Base-by-base conservation (phyloP, 495 filamentous ascomycete species). In the Neurospora africana region DNA sequence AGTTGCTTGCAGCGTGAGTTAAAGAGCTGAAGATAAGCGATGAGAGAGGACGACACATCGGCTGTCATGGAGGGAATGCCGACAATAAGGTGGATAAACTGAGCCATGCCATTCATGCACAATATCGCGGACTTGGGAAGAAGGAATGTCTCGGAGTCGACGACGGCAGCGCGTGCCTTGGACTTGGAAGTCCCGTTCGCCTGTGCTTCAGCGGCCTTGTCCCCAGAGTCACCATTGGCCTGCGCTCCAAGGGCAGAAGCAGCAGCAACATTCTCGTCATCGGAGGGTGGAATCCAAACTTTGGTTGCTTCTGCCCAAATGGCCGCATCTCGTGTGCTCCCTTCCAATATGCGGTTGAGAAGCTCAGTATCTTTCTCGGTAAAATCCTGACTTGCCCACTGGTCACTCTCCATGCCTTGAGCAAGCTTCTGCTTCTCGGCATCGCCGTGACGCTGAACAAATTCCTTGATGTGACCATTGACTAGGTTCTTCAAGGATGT, bases 1-100 rank as follows among this genome's bases (percentile, higher is more conserved):
- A 98, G 87, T 75, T 99, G 95, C 23, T 89, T 93, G 47, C 93
- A 94, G 7, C 95, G 90, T 9, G 93, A 97, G 80, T 98, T 98
- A 87, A 98, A 98, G 3, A 97, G 84, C 75, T 93, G 91, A 40
- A 97, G 83, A 71, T 93, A 93, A 3, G 82, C 80, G 27, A 88
- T 74, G 5, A 87, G 82, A 10, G 88, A 89, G 11, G 88, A 82
- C 0, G 93, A 90, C 74, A 98, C 89, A 38, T 97, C 93, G 3
- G 90, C 84, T 4, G 92, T 92, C 89, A 97, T 92, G 76, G 89
- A 93, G 1, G 95, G 95, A 58, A 98, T 93, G 68, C 88, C 89
- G 19, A 93, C 85, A 74, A 94, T 90, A 13, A 98, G 87, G 78
- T 91, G 90, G 68, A 97, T 86, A 80, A 95, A 97, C 9, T 89